Evolutionary conservation across 805 yeast species (phyloP).

Genomic region (Myxozyma monticola): DNA sequence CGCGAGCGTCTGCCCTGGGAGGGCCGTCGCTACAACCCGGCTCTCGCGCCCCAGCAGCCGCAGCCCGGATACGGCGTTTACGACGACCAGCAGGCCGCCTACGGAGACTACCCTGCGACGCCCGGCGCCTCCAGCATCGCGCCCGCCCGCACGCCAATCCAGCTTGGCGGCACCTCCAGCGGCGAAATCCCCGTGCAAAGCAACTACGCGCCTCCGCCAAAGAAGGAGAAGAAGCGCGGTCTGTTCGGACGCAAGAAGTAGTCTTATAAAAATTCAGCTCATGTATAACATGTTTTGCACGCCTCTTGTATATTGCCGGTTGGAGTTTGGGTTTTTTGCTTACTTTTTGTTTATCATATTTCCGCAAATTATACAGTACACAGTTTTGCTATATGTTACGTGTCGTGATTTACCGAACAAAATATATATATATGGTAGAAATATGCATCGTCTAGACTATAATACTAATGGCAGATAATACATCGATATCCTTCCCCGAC

Average conservation of each 20-base stretch:
- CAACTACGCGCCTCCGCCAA: slow-evolving; percentile 49
- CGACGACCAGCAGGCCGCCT: slow-evolving; percentile 1
- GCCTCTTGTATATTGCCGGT: no score
- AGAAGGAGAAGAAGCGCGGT: slow-evolving; percentile 75
- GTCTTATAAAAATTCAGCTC: no score
- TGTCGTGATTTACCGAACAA: background rate
- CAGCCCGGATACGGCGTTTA: slow-evolving; percentile 22
- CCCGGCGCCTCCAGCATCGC: slow-evolving; percentile 9
- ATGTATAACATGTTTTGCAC: no score
- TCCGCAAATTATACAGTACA: background rate
- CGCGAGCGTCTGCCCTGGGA: slow-evolving; percentile 40
- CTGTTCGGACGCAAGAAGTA: slow-evolving; percentile 68
- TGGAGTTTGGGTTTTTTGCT: background rate
- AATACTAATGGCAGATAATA: slow-evolving; percentile 14
- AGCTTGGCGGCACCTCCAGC: slow-evolving; percentile 32
- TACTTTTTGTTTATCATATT: background rate
- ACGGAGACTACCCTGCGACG: background rate
- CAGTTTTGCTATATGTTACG: background rate
- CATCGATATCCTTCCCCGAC: slow-evolving; percentile 27
- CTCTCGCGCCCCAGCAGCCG: slow-evolving; percentile 21
- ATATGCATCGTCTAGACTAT: background rate
- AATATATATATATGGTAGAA: background rate
- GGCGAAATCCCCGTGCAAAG: slow-evolving; percentile 33
- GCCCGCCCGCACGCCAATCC: slow-evolving; percentile 29
- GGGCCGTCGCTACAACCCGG: slow-evolving; percentile 30